phyloP scores from a whole-genome alignment of 306 rosid genomes.

The Glycine soja region DNA sequence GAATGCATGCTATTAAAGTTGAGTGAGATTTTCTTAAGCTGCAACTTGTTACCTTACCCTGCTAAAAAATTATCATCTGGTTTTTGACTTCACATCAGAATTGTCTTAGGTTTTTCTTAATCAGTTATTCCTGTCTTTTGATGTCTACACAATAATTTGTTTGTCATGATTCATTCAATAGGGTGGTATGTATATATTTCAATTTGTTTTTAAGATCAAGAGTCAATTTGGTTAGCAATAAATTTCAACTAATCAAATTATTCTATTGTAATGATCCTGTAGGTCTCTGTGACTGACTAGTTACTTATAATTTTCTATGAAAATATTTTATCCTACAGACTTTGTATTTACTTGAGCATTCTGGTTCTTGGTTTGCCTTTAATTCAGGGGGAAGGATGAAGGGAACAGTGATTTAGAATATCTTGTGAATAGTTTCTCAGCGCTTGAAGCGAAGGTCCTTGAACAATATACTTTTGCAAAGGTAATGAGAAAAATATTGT shows the following conservation, averaged over 20 bases:
- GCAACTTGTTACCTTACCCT: constrained; percentile 13
- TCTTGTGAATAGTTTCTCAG: constrained; percentile 73
- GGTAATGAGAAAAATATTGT: constrained; percentile 58
- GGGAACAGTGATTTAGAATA: constrained; percentile 82
- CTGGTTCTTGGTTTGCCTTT: constrained; percentile 46
- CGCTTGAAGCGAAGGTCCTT: constrained; percentile 93
- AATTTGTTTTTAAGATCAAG: not conserved
- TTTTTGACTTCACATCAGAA: constrained; percentile 14
- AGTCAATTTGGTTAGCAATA: constrained; percentile 38
- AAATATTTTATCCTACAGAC: constrained; percentile 18
- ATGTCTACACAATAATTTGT: constrained; percentile 24
- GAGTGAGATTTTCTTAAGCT: constrained; percentile 34
- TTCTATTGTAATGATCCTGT: constrained; percentile 28
- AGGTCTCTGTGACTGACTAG: constrained; percentile 13
- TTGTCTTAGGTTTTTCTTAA: constrained; percentile 8
- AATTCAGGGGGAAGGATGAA: constrained; percentile 80
- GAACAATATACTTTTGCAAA: constrained; percentile 96
- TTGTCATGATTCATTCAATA: not conserved
- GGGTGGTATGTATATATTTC: constrained; percentile 5
- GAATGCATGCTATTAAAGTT: not conserved
- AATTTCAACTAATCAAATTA: constrained; percentile 31
- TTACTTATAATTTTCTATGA: constrained; percentile 29
- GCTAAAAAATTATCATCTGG: constrained; percentile 19
- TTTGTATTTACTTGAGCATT: constrained; percentile 40
- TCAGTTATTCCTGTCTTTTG: not conserved